Conservation (phyloP, 1,139 yeast species). For the Pichia terricola region DNA sequence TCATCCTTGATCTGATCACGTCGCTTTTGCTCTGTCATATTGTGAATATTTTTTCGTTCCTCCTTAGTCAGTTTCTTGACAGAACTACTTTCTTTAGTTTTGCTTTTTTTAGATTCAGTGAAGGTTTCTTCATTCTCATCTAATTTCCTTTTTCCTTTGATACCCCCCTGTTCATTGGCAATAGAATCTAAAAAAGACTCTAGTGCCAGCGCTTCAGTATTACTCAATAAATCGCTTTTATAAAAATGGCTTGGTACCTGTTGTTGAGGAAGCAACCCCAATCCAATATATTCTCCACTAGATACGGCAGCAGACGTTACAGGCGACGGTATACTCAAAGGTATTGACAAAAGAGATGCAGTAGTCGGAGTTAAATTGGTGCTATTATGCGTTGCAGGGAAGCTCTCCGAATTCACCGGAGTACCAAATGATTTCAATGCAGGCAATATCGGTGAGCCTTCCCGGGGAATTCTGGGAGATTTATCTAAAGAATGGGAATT, state of each 20-base stretch:
- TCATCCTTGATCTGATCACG: slow-evolving; percentile 62
- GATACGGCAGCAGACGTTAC: too few species aligned
- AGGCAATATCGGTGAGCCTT: too few species aligned
- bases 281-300: not conserved
- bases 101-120: not conserved
- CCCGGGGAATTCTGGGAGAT: too few species aligned
- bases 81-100: not conserved
- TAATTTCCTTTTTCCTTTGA: not conserved
- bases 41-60: slow-evolving; percentile 65
- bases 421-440: too few species aligned
- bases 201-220: slow-evolving; percentile 28
- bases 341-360: too few species aligned
- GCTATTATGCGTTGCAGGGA: too few species aligned
- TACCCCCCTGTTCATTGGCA: slow-evolving; percentile 20
- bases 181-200: slow-evolving; percentile 32
- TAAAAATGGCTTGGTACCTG: not conserved
- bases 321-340: too few species aligned
- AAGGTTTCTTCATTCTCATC: not conserved
- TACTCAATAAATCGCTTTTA: slow-evolving; percentile 15
- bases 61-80: slow-evolving; percentile 39
- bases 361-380: too few species aligned
- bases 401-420: too few species aligned
- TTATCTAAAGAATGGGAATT: too few species aligned
- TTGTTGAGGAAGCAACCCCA: not conserved
- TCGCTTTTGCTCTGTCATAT: slow-evolving; percentile 67